Conservation (phyloP, 2,329 filamentous ascomycete genomes). For the Daldinia eschscholtzii region DNA sequence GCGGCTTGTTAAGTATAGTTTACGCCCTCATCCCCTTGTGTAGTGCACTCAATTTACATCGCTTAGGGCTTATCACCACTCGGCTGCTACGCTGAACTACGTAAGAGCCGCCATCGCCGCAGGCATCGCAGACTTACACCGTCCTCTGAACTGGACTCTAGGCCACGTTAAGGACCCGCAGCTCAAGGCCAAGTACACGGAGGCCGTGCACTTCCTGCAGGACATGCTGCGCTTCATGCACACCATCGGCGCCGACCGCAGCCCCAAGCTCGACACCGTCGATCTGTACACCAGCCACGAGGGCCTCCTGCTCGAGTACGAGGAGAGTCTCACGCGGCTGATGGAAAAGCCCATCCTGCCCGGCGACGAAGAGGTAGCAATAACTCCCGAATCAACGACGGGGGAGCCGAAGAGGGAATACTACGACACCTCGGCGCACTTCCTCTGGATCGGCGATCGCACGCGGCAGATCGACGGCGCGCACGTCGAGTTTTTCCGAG, state of each 20-base stretch:
- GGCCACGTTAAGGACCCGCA: conserved; percentile 88
- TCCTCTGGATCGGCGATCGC: conserved; percentile 98
- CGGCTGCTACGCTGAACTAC: conserved; percentile 94
- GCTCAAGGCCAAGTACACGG: conserved; percentile 86
- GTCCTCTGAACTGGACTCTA: conserved; percentile 93
- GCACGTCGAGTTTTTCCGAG: conserved; percentile 97
- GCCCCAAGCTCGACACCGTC: conserved; percentile 86
- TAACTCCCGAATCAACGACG: conserved; percentile 33
- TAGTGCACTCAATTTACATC: neutral
- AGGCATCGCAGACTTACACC: conserved; percentile 93
- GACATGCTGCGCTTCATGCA: conserved; percentile 95
- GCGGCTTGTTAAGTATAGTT: conserved; percentile 76
- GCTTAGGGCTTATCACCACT: conserved; percentile 91
- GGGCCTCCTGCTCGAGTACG: conserved; percentile 93
- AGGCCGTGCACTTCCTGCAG: conserved; percentile 86
- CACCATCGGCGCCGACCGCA: conserved; percentile 90
- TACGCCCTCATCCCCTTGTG: neutral
- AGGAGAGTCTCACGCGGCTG: conserved; percentile 84
- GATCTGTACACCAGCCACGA: conserved; percentile 97
- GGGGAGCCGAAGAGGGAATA: conserved; percentile 68
- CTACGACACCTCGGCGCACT: conserved; percentile 96
- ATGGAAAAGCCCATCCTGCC: conserved; percentile 72
- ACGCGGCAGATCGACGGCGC: conserved; percentile 93
- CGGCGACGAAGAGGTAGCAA: conserved; percentile 43
- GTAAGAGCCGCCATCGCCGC: conserved; percentile 85